phyloP scores from a whole-genome alignment of 805 yeast genomes.

The Lipomyces mesembrius region DNA sequence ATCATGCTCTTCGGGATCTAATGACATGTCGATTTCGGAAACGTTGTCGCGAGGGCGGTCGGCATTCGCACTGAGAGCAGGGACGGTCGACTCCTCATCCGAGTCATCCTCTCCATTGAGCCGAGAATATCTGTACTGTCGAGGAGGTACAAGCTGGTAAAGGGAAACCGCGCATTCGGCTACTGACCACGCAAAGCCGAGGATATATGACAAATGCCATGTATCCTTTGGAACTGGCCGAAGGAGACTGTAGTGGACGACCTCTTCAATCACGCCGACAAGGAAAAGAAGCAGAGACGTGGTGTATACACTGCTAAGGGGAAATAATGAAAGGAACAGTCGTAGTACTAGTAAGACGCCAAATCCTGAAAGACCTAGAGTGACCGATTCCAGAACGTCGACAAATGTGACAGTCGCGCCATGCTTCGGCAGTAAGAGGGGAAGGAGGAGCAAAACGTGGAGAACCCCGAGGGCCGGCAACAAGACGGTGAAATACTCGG shows the following conservation, averaged over 20 bases:
- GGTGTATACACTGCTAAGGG: slow-evolving; percentile 28
- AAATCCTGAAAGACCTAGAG: slow-evolving; percentile 31
- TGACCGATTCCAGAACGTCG: slow-evolving; percentile 19
- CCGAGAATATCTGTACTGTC: slow-evolving; percentile 27
- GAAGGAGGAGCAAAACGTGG: slow-evolving; percentile 22
- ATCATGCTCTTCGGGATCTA: slow-evolving; percentile 19
- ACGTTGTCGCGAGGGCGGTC: slow-evolving; percentile 14
- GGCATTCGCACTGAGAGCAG: slow-evolving; percentile 19
- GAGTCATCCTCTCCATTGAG: slow-evolving; percentile 17
- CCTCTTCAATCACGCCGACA: slow-evolving; percentile 33
- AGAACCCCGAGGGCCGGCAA: slow-evolving; percentile 29
- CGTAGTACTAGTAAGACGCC: slow-evolving; percentile 25
- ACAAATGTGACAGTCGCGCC: slow-evolving; percentile 20
- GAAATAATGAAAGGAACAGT: slow-evolving; percentile 31
- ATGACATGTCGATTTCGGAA: slow-evolving; percentile 22
- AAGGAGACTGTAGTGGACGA: slow-evolving; percentile 25
- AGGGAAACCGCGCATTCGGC: slow-evolving; percentile 33
- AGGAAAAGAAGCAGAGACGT: slow-evolving; percentile 31
- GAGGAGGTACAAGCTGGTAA: slow-evolving; percentile 31
- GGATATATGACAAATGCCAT: slow-evolving; percentile 30
- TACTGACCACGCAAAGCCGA: slow-evolving; percentile 32
- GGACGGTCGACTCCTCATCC: slow-evolving; percentile 13
- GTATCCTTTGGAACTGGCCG: slow-evolving; percentile 22
- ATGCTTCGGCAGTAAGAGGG: slow-evolving; percentile 28
- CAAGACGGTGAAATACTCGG: slow-evolving; percentile 29